Base-by-base conservation (phyloP, 768 basidiomycete species). In the Cyclocybe cylindracea region DNA sequence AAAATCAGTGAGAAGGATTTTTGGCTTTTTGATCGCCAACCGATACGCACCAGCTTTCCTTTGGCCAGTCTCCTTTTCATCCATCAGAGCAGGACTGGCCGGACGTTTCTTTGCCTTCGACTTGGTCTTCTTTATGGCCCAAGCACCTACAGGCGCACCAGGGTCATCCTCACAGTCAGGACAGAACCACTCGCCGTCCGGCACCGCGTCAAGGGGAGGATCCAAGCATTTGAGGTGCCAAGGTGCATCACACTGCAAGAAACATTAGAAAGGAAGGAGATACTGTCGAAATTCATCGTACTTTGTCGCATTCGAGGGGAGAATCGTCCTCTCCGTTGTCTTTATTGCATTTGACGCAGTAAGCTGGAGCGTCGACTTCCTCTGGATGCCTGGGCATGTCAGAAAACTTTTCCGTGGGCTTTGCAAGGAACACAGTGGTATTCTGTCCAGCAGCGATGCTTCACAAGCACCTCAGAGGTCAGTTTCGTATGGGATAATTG, bases 101-200 rank as follows among this genome's bases (percentile, higher is more conserved):
- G 53, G 49, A 10, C 58, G 58, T 62, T 70, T 57, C 49, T 66
- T 51, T 39, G 54, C 46, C 40, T 66, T 69, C 10, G 57, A 18
- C 53, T 69, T 71, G 24, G 48, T 59, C 56, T 65, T 61, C 49
- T 62, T 66, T 9, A 59, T 55, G 3, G 70, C 69, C 63, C 69
- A 71, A 8, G 64, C 61, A 14, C 78, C 79, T 4, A 79, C 74
- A 5, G 82, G 78, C 5, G 80, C 81, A 8, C 79, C 80, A 3
- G 85, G 85, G 16, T 80, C 77, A 33, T 75, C 75, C 8, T 70
- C 67, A 63, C 94, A 96, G 50, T 82, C 75, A 0, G 87, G 84
- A 61, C 94, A 96, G 76, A 93, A 93, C 93, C 94, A 94, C 71
- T 94, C 90, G 35, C 91, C 95, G 33, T 89, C 87, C 0, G 95